Evolutionary conservation across 2,329 filamentous ascomycete species (phyloP), one percentile per base, ranked within the genome.

Genomic region (Chalaropsis thielavioides): DNA sequence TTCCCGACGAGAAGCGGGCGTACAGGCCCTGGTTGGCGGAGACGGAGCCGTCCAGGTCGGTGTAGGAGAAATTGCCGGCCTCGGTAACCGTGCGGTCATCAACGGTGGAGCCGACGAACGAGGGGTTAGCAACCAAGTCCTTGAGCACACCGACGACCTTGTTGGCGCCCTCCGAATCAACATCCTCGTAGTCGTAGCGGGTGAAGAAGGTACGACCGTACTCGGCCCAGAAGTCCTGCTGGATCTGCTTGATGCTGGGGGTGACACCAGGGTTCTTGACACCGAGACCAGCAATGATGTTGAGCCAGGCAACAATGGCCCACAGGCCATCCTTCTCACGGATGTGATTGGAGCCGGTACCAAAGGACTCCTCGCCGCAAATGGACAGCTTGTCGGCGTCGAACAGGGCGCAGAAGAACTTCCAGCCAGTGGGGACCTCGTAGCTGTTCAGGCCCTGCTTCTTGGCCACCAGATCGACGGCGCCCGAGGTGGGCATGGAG

Each of bases 191-290:
- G 78, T 99, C 94, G 77, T 97, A 97, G 69, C 94, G 90, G 54
- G 94, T 99, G 83, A 99, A 99, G 82, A 97, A 99, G 40, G 92
- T 96, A 67, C 94, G 91, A 72, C 94, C 94, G 75, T 99, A 99
- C 66, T 85, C 89, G 72, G 84, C 83, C 94, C 94, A 99, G 83
- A 99, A 97, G 74, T 96, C 90, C 72, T 90, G 85, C 79, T 99
- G 94, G 75, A 99, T 96, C 76, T 92, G 88, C 73, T 89, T 89
- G 77, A 99, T 97, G 78, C 89, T 95, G 62, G 92, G 92, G 2
- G 88, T 90, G 70, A 89, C 86, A 67, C 80, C 85, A 22, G 89
- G 84, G 72, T 87, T 87, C 75, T 90, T 82, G 74, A 94, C 86
- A 69, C 92, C 92, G 60, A 97, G 85, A 69, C 90, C 92, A 68